phyloP scores from a whole-genome alignment of 2,329 filamentous ascomycete species.

The Phyllosticta paracitricarpa region DNA sequence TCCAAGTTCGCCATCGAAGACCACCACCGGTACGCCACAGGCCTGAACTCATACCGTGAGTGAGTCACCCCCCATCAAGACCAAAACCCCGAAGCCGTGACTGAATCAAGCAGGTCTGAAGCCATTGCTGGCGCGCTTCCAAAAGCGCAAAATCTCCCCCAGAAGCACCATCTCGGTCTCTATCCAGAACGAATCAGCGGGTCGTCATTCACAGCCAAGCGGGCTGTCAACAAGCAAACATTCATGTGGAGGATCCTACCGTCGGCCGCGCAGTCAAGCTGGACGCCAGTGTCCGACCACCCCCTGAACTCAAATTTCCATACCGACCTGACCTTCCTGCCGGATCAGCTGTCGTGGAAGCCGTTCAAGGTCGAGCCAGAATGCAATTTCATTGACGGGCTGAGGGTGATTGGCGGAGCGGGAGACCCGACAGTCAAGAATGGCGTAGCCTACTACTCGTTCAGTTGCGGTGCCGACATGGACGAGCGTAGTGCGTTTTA shows the following conservation, averaged over 20 bases:
- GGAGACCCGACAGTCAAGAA: slow-evolving; percentile 43
- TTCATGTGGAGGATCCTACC: slow-evolving; percentile 37
- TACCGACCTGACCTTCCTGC: slow-evolving; percentile 36
- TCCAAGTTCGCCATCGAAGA: neutral
- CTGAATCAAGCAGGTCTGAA: slow-evolving; percentile 18
- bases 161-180: slow-evolving; percentile 33
- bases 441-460: slow-evolving; percentile 41
- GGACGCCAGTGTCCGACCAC: slow-evolving; percentile 19
- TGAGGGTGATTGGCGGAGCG: slow-evolving; percentile 41
- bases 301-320: slow-evolving; percentile 22
- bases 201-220: slow-evolving; percentile 34
- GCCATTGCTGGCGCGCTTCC: slow-evolving; percentile 35
- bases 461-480: slow-evolving; percentile 40
- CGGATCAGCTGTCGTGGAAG: slow-evolving; percentile 37
- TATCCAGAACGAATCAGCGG: slow-evolving; percentile 39
- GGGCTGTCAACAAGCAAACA: slow-evolving; percentile 32
- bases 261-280: slow-evolving; percentile 30
- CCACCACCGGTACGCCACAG: neutral
- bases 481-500: slow-evolving; percentile 32
- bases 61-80: neutral
- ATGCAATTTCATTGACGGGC: slow-evolving; percentile 39
- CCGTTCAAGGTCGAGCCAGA: slow-evolving; percentile 42
- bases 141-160: slow-evolving; percentile 33
- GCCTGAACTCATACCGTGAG: neutral
- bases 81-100: neutral